These are phyloP conservation scores for Funneliformis mosseae DNA, from an alignment of 192 early-diverging fungal genomes.

Conservation along the genomic window DNA sequence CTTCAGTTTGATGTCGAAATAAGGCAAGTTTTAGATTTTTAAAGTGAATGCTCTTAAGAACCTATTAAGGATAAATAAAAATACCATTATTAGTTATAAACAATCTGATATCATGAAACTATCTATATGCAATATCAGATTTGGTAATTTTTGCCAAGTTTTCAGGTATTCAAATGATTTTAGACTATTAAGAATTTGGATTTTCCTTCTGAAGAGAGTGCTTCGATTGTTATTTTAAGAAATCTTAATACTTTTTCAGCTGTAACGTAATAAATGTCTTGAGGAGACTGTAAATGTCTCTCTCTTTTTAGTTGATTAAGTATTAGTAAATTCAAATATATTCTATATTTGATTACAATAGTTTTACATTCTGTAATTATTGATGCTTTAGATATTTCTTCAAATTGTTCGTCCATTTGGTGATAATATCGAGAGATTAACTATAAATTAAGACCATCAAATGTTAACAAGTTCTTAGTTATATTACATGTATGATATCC, in stretches of 20 bases:
- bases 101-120: not conserved
- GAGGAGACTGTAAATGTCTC: not conserved
- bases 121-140: not conserved
- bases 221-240: not conserved
- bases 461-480: not conserved
- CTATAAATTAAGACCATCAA: not conserved
- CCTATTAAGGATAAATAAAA: too few species aligned
- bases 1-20: too few species aligned
- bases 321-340: not conserved
- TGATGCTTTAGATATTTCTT: not conserved
- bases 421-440: not conserved
- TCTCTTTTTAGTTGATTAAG: not conserved
- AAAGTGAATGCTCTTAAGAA: too few species aligned
- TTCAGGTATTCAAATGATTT: not conserved
- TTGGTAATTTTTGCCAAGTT: not conserved
- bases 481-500: not conserved
- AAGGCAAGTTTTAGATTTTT: too few species aligned
- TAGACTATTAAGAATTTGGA: not conserved
- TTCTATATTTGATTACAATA: not conserved
- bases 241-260: not conserved
- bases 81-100: not conserved
- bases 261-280: not conserved
- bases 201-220: not conserved
- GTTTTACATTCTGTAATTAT: not conserved
- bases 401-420: not conserved